A percentile compares a stretch with the other conserved stretches of the same genome.
Evolutionary conservation across 495 filamentous ascomycete genomes (phyloP).

Genomic region (Pseudomonodictys pantanalensis): DNA sequence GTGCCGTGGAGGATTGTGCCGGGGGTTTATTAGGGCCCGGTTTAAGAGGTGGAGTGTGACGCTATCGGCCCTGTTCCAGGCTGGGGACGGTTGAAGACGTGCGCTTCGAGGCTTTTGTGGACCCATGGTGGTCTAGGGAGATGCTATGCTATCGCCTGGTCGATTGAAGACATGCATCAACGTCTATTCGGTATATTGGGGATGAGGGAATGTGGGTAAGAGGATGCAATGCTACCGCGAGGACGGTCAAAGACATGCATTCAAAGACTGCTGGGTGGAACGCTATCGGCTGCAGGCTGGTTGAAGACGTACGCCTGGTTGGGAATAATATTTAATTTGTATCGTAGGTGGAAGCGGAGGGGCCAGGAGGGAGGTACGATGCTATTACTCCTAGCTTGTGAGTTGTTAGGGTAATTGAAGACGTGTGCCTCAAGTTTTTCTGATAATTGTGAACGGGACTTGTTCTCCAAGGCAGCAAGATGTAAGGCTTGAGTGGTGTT

Average conservation of each 20-base stretch:
- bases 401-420: slow-evolving; percentile 10
- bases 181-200: background rate
- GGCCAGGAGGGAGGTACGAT: too few relatives aligned
- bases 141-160: slow-evolving; percentile 3
- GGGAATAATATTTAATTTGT: slow-evolving; percentile 16
- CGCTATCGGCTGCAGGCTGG: slow-evolving; percentile 6
- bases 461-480: too few relatives aligned
- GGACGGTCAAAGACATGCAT: slow-evolving; percentile 28
- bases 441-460: too few relatives aligned
- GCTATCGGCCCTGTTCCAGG: slow-evolving; percentile 11
- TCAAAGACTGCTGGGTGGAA: background rate
- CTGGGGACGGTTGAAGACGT: slow-evolving; percentile 27
- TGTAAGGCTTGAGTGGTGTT: too few relatives aligned
- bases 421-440: slow-evolving; percentile 17
- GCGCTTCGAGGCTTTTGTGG: slow-evolving; percentile 4
- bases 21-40: slow-evolving; percentile 66
- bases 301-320: slow-evolving; percentile 16
- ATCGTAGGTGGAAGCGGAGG: background rate
- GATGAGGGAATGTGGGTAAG: background rate
- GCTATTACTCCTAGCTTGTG: slow-evolving; percentile 2
- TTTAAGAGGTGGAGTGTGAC: slow-evolving; percentile 5
- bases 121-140: background rate
- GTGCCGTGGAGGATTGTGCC: slow-evolving; percentile 86
- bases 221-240: slow-evolving; percentile 22
- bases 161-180: slow-evolving; percentile 14